Evolutionary conservation across 2,329 filamentous ascomycete species (phyloP).

Genomic region (Coleophoma eucalyptorum): DNA sequence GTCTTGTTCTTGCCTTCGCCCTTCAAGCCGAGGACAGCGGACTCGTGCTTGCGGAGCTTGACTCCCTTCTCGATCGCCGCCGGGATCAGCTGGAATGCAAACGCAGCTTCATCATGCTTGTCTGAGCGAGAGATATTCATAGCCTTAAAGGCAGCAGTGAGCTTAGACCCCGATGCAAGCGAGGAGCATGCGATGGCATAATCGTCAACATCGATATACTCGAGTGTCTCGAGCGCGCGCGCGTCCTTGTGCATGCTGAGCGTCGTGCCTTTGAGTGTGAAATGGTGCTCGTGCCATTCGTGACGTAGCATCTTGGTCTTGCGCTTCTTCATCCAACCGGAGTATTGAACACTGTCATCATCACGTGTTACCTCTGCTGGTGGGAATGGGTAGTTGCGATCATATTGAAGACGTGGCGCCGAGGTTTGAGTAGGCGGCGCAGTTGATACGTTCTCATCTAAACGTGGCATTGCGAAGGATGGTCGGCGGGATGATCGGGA

Average conservation of each 20-base stretch:
- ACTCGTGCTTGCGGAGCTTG: conserved; percentile 43
- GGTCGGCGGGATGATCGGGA: conserved; percentile 59
- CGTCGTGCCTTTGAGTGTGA: conserved; percentile 73
- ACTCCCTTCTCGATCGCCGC: conserved; percentile 35
- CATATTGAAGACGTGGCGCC: conserved; percentile 16
- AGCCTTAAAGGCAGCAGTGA: conserved; percentile 82
- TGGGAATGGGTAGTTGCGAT: conserved; percentile 14
- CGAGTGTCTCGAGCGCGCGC: conserved; percentile 50
- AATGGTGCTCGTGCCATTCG: conserved; percentile 92
- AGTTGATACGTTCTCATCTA: conserved; percentile 56
- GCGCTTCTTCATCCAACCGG: conserved; percentile 92
- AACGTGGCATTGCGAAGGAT: conserved; percentile 66
- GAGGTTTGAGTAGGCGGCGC: conserved; percentile 20
- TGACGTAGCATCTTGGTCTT: conserved; percentile 84
- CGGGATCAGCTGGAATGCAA: conserved; percentile 83
- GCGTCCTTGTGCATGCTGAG: conserved; percentile 72
- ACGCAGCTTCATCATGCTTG: conserved; percentile 57
- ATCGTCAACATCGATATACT: conserved; percentile 84
- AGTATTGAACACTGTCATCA: conserved; percentile 54
- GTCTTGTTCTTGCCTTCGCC: conserved; percentile 69
- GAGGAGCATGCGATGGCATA: conserved; percentile 84
- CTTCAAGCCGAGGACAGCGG: conserved; percentile 26
- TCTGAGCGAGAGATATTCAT: conserved; percentile 57
- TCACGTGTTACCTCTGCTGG: conserved; percentile 15
- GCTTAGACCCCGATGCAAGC: conserved; percentile 68